phyloP scores from a whole-genome alignment of 148 eudicot species.

The Vaccinium corymbosum region DNA sequence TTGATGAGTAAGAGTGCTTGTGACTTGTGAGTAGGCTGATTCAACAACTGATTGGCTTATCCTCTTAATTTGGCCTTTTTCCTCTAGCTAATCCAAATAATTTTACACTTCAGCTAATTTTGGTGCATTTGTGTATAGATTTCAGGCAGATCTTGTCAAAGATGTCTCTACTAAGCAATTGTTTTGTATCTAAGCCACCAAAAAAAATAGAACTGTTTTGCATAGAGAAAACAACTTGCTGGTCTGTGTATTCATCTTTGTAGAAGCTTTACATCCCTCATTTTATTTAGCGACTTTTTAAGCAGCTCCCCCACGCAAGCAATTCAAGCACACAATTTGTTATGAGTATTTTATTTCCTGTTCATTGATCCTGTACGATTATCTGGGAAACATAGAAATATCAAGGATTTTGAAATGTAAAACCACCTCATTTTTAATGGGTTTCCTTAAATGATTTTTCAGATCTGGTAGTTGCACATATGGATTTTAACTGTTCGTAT shows the following conservation, averaged over 20 bases:
- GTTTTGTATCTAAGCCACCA: neutral
- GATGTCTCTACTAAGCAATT: neutral
- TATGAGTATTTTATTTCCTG: neutral
- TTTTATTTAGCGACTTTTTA: neutral
- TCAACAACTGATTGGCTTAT: neutral
- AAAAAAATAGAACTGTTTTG: neutral
- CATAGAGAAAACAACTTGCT: neutral
- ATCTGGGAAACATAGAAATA: neutral
- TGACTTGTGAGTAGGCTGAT: conserved; percentile 4
- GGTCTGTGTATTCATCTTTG: neutral
- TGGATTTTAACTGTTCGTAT: neutral
- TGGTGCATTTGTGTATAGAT: neutral
- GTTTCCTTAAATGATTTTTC: neutral
- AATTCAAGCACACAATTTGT: neutral
- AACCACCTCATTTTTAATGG: neutral
- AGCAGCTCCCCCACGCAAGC: neutral
- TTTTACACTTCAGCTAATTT: neutral
- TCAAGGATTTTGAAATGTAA: neutral
- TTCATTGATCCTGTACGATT: neutral
- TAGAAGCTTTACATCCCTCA: neutral
- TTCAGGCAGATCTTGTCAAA: neutral
- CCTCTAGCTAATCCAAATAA: neutral
- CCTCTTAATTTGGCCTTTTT: neutral
- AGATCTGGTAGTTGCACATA: neutral
- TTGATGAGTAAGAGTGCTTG: neutral